A percentile compares a stretch with the other conserved stretches of the same genome.
phyloP scores from a whole-genome alignment of 2,329 filamentous ascomycete genomes.

The Colletotrichum viniferum region DNA sequence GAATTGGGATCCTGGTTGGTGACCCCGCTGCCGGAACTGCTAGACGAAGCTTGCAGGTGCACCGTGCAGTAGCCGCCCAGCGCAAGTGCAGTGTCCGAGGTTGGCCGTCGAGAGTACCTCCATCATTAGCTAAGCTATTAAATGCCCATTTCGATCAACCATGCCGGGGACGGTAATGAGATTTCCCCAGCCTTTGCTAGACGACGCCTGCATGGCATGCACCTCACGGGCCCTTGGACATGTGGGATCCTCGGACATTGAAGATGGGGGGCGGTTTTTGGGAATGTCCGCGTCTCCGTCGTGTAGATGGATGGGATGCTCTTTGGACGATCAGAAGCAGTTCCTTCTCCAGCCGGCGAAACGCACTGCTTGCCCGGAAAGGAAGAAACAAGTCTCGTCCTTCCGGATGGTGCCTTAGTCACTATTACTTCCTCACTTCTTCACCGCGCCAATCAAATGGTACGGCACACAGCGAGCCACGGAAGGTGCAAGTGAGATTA shows the following conservation, averaged over 20 bases:
- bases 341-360: background rate
- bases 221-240: background rate
- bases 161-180: background rate
- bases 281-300: background rate
- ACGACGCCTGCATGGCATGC: background rate
- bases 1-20: background rate
- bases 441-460: background rate
- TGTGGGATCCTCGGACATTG: background rate
- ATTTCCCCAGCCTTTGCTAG: background rate
- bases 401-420: background rate
- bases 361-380: background rate
- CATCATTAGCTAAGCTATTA: background rate
- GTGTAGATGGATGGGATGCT: background rate
- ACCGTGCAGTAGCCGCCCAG: background rate
- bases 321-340: background rate
- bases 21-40: background rate
- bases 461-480: background rate
- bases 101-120: background rate
- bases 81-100: background rate
- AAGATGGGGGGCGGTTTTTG: background rate
- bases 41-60: conserved; percentile 17
- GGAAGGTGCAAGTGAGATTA: background rate
- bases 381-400: background rate
- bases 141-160: background rate
- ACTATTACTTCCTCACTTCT: background rate